Evolutionary conservation across 1,284 basidiomycete species (phyloP).

Genomic region (Butyriboletus appendiculatus): DNA sequence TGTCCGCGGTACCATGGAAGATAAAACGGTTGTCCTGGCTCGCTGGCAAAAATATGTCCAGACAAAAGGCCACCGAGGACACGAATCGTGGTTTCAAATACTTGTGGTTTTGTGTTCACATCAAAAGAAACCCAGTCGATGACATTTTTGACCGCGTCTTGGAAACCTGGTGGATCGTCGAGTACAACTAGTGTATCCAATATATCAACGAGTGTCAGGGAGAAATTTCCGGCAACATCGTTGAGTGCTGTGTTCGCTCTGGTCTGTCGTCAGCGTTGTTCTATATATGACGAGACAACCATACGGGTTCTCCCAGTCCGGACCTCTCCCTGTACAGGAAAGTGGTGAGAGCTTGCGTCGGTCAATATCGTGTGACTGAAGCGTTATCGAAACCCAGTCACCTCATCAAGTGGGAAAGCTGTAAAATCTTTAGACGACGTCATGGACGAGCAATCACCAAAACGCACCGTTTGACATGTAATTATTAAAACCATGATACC

Average conservation of each 20-base stretch:
- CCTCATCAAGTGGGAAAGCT: constrained; percentile 87
- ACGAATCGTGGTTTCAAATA: constrained; percentile 90
- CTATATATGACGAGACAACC: constrained; percentile 32
- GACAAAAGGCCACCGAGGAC: constrained; percentile 88
- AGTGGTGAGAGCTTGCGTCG: constrained; percentile 72
- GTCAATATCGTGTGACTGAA: constrained; percentile 8
- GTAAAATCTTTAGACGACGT: constrained; percentile 6
- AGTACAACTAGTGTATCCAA: constrained; percentile 83
- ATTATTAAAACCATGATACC: constrained; percentile 81
- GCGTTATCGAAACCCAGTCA: constrained; percentile 32
- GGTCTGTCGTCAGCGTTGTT: constrained; percentile 12
- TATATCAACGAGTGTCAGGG: constrained; percentile 79
- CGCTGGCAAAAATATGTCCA: constrained; percentile 78
- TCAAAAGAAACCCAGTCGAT: constrained; percentile 83
- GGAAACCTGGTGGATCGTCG: constrained; percentile 71
- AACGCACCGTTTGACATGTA: constrained; percentile 76
- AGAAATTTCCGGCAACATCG: constrained; percentile 87
- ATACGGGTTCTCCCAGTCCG: constrained; percentile 78
- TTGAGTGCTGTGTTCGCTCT: constrained; percentile 74
- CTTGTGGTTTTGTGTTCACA: constrained; percentile 88
- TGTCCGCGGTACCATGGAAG: constrained; percentile 78
- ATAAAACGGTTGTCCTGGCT: constrained; percentile 64
- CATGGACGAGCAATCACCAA: neutral
- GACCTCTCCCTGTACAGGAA: constrained; percentile 81
- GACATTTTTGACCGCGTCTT: constrained; percentile 71